Conservation (phyloP, 306 rosid species). For the Fagus sylvatica region DNA sequence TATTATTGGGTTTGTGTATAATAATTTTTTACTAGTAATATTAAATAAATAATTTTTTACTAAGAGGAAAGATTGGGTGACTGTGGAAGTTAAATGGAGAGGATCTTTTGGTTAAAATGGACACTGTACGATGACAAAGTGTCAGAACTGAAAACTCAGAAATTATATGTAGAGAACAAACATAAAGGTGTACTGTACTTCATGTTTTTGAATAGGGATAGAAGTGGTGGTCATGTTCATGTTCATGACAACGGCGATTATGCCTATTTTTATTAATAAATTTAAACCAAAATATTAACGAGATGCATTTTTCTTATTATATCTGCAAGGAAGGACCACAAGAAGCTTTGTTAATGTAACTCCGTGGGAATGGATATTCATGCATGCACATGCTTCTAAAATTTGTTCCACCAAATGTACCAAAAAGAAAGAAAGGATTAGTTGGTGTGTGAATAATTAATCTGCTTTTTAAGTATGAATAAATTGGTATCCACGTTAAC, state of each 20-base stretch:
- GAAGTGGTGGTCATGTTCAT: not conserved
- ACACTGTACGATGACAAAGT: not conserved
- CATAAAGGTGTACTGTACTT: not conserved
- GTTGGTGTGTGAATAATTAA: not conserved
- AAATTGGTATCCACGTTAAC: not conserved
- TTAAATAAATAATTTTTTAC: no score
- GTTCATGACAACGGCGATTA: constrained; percentile 14
- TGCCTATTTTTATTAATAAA: not conserved
- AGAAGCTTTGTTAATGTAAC: no score
- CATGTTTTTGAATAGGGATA: not conserved
- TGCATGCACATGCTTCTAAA: not conserved
- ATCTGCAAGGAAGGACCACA: no score
- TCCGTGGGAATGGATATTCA: not conserved
- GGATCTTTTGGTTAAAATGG: not conserved
- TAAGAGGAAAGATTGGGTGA: no score
- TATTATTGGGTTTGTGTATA: not conserved
- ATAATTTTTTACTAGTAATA: no score
- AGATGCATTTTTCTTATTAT: no score
- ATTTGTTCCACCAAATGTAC: not conserved
- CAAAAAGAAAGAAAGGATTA: not conserved
- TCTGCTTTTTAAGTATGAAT: not conserved
- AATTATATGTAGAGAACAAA: not conserved
- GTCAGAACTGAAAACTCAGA: not conserved
- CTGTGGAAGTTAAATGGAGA: no score
- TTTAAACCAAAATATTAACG: no score